phyloP scores from a whole-genome alignment of 2,329 filamentous ascomycete species.

The Hypocrella siamensis region DNA sequence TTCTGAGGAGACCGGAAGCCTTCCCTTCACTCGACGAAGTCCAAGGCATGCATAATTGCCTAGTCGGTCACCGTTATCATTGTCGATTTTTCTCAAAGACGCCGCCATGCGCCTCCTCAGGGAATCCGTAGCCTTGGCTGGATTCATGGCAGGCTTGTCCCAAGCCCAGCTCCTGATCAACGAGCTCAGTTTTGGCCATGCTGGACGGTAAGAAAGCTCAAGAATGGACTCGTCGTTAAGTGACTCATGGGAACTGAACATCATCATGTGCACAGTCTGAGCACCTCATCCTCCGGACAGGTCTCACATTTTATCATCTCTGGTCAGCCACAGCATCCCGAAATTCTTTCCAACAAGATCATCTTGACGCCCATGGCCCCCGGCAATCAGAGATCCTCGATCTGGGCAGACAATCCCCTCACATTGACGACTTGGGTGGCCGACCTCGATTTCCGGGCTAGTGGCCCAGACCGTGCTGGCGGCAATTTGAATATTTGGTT shows the following conservation, averaged over 20 bases:
- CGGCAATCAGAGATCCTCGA: conserved; percentile 67
- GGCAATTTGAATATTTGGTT: conserved; percentile 95
- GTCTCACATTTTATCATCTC: conserved; percentile 40
- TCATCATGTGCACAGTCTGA: neutral
- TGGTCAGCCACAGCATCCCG: conserved; percentile 38
- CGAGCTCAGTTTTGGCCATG: conserved; percentile 64
- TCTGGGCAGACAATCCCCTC: conserved; percentile 59
- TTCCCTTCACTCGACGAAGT: no score
- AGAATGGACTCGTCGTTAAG: neutral
- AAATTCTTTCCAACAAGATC: conserved; percentile 72
- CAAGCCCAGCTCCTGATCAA: conserved; percentile 54
- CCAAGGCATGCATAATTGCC: no score
- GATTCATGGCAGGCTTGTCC: conserved; percentile 30
- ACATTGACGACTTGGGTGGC: conserved; percentile 59
- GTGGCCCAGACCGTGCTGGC: conserved; percentile 67
- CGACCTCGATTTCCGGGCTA: conserved; percentile 77
- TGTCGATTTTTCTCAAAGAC: no score
- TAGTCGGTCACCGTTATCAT: no score
- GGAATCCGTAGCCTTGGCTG: conserved; percentile 17
- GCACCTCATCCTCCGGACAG: conserved; percentile 11
- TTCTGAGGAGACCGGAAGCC: no score
- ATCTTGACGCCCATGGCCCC: conserved; percentile 81
- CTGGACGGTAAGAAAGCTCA: conserved; percentile 43
- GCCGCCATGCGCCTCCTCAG: conserved; percentile 3
- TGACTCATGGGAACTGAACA: neutral